Percentiles rank a stretch among this genome's conserved stretches.
phyloP scores from a whole-genome alignment of 495 filamentous ascomycete species.

The Penicillium bialowiezense region DNA sequence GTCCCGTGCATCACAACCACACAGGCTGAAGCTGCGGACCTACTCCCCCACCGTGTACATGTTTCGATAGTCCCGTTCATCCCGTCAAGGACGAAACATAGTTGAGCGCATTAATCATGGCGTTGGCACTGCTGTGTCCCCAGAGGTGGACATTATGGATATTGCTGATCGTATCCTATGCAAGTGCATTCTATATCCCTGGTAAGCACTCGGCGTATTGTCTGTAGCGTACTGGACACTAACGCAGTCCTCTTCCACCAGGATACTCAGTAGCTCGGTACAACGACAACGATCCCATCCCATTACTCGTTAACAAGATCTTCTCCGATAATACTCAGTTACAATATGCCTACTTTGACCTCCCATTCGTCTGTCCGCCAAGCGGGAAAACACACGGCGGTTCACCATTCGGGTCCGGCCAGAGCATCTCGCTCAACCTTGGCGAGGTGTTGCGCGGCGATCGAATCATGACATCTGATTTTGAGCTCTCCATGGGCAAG shows the following conservation, averaged over 20 bases:
- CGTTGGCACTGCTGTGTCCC: conserved; percentile 19
- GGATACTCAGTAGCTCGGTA: conserved; percentile 81
- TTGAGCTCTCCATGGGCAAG: conserved; percentile 76
- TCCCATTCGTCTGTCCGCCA: conserved; percentile 87
- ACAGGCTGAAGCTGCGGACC: conserved; percentile 4
- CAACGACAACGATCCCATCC: conserved; percentile 73
- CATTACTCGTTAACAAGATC: conserved; percentile 91
- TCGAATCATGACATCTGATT: conserved; percentile 85
- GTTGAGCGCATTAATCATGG: conserved; percentile 26
- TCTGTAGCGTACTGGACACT: conserved; percentile 6
- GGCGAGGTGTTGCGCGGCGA: conserved; percentile 91
- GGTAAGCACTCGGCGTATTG: conserved; percentile 45
- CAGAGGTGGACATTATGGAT: conserved; percentile 35
- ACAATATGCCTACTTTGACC: conserved; percentile 91
- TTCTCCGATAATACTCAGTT: conserved; percentile 90
- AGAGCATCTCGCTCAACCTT: conserved; percentile 83
- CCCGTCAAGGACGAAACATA: conserved; percentile 19
- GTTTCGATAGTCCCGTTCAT: conserved; percentile 12
- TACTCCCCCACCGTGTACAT: conserved; percentile 17
- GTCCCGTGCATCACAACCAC: conserved; percentile 19
- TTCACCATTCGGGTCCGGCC: conserved; percentile 71
- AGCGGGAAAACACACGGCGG: conserved; percentile 66
- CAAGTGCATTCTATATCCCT: conserved; percentile 74
- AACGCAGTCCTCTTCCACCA: conserved; percentile 24
- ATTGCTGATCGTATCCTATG: conserved; percentile 36